These are phyloP conservation scores for Rhodamnia argentea DNA, from an alignment of 345 rosid species.

Conservation along the genomic window DNA sequence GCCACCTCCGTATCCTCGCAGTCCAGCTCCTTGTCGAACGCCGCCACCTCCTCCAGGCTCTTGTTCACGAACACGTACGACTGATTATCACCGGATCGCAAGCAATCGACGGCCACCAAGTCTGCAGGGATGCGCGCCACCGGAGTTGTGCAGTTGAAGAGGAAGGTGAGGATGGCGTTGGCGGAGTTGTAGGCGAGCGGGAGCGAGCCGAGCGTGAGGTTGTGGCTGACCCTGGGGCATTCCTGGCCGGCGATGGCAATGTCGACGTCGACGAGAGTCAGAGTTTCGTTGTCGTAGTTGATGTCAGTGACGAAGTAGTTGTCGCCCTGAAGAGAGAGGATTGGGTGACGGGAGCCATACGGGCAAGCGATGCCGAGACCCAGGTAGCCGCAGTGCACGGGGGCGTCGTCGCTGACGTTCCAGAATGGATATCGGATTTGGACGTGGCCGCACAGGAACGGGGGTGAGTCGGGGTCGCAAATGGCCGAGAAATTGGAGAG, in stretches of 20 bases:
- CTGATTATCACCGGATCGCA: rapidly evolving
- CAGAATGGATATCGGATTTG: neutral
- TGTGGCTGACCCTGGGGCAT: slow-evolving; percentile 16
- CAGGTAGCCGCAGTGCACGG: slow-evolving; percentile 5
- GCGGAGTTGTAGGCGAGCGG: slow-evolving; percentile 2
- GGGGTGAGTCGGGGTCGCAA: neutral
- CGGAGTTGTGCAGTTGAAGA: slow-evolving; percentile 6
- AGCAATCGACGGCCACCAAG: neutral
- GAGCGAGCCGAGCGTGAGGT: neutral
- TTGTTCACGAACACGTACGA: neutral
- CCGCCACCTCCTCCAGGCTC: neutral
- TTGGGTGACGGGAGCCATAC: neutral
- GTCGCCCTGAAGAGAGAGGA: neutral
- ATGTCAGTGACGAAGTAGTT: slow-evolving; percentile 2
- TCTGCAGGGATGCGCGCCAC: neutral
- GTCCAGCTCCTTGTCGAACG: rapidly evolving
- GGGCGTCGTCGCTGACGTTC: neutral
- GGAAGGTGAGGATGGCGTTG: slow-evolving; percentile 9
- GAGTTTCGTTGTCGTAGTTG: neutral
- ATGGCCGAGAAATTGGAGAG: neutral
- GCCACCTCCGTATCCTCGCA: neutral
- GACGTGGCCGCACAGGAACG: neutral
- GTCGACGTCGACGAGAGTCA: slow-evolving; percentile 8
- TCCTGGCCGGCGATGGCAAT: neutral
- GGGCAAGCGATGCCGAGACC: slow-evolving; percentile 10